Conservation (phyloP, 345 rosid species). For the Clausena lansium region DNA sequence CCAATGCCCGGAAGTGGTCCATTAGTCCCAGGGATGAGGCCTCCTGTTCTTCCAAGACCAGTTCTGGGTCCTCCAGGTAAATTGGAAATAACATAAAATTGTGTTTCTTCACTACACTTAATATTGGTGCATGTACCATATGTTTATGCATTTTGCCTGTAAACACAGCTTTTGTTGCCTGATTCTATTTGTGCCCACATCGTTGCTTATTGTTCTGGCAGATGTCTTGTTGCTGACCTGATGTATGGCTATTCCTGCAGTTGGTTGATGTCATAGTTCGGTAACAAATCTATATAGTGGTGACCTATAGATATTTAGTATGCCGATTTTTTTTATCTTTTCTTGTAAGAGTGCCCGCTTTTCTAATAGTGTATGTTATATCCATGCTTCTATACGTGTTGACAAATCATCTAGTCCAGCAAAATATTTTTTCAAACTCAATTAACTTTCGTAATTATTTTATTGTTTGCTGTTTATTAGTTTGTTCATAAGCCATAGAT, state of each 20-base stretch:
- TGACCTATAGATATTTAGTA: background rate
- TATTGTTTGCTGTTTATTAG: background rate
- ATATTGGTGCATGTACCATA: background rate
- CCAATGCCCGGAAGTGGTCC: constrained; percentile 44
- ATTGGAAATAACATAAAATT: background rate
- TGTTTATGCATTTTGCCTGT: background rate
- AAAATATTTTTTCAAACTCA: background rate
- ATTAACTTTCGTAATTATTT: background rate
- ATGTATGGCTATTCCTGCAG: constrained; percentile 10
- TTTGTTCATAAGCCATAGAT: background rate
- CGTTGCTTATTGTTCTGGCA: constrained; percentile 18
- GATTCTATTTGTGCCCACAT: constrained; percentile 10
- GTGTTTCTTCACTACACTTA: background rate
- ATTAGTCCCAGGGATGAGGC: constrained; percentile 67
- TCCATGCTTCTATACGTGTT: background rate
- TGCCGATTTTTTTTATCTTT: background rate
- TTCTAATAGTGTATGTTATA: background rate
- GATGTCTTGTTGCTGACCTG: constrained; percentile 14
- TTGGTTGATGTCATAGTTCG: constrained; percentile 12
- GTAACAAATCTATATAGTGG: background rate
- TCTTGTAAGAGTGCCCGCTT: background rate
- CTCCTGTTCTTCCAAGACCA: constrained; percentile 87
- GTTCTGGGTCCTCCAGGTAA: constrained; percentile 55
- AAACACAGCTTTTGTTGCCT: background rate
- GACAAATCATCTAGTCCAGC: background rate